phyloP scores from a whole-genome alignment of 2,329 filamentous ascomycete species.

The Aspergillus unguis region DNA sequence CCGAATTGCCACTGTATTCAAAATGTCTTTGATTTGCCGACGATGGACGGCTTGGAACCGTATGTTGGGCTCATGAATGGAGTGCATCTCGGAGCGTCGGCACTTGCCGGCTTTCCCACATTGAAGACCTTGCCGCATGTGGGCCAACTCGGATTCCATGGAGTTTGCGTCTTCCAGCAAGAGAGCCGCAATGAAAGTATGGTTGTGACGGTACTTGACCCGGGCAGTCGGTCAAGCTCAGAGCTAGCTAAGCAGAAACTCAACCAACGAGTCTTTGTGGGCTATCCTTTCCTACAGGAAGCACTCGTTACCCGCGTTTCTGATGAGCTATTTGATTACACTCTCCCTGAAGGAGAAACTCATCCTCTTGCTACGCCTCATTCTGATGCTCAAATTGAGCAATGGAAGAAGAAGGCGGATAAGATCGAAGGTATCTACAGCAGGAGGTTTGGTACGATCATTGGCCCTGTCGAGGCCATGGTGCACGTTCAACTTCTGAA shows the following conservation, averaged over 20 bases:
- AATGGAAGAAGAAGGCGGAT: conserved; percentile 79
- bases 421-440: conserved; percentile 84
- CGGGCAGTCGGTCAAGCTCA: conserved; percentile 66
- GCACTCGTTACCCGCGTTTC: conserved; percentile 85
- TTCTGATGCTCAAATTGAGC: conserved; percentile 69
- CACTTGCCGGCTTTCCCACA: conserved; percentile 91
- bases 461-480: conserved; percentile 81
- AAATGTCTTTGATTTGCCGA: conserved; percentile 93
- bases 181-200: conserved; percentile 97
- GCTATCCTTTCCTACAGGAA: conserved; percentile 93
- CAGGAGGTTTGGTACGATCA: conserved; percentile 83
- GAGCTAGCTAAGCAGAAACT: conserved; percentile 74
- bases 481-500: conserved; percentile 92
- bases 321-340: conserved; percentile 90
- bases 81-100: conserved; percentile 73
- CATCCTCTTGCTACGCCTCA: conserved; percentile 69
- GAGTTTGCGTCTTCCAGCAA: conserved; percentile 90
- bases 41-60: conserved; percentile 83
- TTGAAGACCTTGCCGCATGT: conserved; percentile 81
- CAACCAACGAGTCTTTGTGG: conserved; percentile 81
- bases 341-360: conserved; percentile 62
- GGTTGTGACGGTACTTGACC: conserved; percentile 77
- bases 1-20: conserved; percentile 84
- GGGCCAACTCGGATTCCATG: conserved; percentile 78
- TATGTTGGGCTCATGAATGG: conserved; percentile 80